phyloP scores from a whole-genome alignment of 331 rosid species.

The Rhamnella rubrinervis region DNA sequence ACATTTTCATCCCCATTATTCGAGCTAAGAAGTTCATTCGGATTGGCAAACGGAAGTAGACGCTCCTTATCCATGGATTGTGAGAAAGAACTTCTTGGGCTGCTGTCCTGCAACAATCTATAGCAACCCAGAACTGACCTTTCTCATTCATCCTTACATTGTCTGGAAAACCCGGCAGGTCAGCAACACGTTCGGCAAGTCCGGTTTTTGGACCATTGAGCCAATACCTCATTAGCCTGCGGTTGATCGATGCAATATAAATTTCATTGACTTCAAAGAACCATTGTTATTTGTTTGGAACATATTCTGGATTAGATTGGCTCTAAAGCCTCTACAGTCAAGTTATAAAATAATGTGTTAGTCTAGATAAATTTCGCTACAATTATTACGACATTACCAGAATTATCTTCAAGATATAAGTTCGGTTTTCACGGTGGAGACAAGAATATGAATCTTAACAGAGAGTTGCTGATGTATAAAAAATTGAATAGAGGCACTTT shows the following conservation, averaged over 20 bases:
- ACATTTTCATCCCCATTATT: slow-evolving; percentile 83
- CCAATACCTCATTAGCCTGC: slow-evolving; percentile 72
- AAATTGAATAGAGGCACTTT: too few relatives aligned
- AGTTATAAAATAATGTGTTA: background rate
- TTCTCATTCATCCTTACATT: slow-evolving; percentile 72
- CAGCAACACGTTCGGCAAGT: slow-evolving; percentile 46
- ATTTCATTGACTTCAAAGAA: background rate
- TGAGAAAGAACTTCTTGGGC: slow-evolving; percentile 60
- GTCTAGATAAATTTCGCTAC: too few relatives aligned
- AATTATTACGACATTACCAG: too few relatives aligned
- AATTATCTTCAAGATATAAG: too few relatives aligned
- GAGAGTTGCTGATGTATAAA: too few relatives aligned
- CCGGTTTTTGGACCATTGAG: slow-evolving; percentile 56
- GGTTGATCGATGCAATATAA: background rate
- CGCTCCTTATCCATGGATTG: slow-evolving; percentile 77
- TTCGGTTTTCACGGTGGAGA: too few relatives aligned
- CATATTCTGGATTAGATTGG: background rate
- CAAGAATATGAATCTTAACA: too few relatives aligned
- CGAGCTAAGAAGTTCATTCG: slow-evolving; percentile 65
- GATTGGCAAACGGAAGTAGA: slow-evolving; percentile 73
- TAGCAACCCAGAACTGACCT: slow-evolving; percentile 89
- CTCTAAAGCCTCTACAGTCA: background rate
- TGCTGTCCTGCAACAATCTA: slow-evolving; percentile 78
- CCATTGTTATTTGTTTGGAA: background rate
- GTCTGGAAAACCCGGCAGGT: slow-evolving; percentile 91